Conservation (phyloP, 116 monocot species). For the Trichopus zeylanicus region DNA sequence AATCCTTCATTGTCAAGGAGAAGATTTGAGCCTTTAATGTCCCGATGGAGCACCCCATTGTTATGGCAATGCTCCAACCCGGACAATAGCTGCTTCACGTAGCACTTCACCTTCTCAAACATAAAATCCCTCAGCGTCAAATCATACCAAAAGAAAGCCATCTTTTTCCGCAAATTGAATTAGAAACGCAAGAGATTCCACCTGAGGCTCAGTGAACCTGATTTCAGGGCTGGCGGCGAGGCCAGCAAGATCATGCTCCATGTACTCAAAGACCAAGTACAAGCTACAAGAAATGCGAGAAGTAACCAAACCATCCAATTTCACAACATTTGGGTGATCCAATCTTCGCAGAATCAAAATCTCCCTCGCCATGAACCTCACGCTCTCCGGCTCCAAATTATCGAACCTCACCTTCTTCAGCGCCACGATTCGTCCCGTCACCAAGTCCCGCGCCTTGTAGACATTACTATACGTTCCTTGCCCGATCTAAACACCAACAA, state of each 20-base stretch:
- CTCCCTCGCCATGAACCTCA: slow-evolving; percentile 40
- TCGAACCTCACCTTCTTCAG: slow-evolving; percentile 40
- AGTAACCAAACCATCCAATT: slow-evolving; percentile 28
- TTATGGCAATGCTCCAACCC: slow-evolving; percentile 80
- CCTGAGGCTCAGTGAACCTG: slow-evolving; percentile 78
- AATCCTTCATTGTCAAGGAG: slow-evolving; percentile 59
- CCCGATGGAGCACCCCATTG: slow-evolving; percentile 54
- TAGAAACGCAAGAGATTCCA: neutral
- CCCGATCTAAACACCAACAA: too few species aligned
- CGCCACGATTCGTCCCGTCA: slow-evolving; percentile 26
- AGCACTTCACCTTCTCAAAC: slow-evolving; percentile 75
- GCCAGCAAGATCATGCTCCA: slow-evolving; percentile 40
- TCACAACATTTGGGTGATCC: slow-evolving; percentile 25
- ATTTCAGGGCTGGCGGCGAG: slow-evolving; percentile 24
- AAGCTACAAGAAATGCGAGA: slow-evolving; percentile 17
- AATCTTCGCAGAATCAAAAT: slow-evolving; percentile 31
- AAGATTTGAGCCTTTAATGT: too few species aligned
- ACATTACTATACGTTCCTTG: slow-evolving; percentile 42
- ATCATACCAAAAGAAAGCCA: too few species aligned
- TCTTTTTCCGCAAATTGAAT: too few species aligned
- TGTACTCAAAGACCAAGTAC: too few species aligned
- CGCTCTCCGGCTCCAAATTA: slow-evolving; percentile 29
- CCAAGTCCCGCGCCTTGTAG: slow-evolving; percentile 26
- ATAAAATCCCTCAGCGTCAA: too few species aligned
- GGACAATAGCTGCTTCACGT: slow-evolving; percentile 59